These are phyloP conservation scores for Eucalyptus viminalis DNA, from an alignment of 345 rosid species.

Conservation along the genomic window DNA sequence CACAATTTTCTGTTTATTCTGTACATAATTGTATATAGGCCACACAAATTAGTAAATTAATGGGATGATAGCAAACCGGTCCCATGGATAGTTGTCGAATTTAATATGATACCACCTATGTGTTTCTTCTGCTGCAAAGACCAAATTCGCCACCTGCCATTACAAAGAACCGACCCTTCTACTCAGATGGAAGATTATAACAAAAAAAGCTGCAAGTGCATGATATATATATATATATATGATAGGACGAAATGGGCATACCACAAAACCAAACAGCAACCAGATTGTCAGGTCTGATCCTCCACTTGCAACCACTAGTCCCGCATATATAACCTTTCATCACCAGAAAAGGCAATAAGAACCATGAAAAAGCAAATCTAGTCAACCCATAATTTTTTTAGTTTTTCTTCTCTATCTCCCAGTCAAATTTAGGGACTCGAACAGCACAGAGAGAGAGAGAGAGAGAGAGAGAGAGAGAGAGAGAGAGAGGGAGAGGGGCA, in stretches of 20 bases:
- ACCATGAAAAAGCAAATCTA: not conserved
- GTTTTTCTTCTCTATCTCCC: not conserved
- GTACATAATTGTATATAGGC: not conserved
- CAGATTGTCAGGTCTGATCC: conserved; percentile 53
- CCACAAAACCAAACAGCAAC: conserved; percentile 62
- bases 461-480: not conserved
- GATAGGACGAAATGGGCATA: not conserved
- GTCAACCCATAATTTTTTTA: not conserved
- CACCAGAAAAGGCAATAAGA: not conserved
- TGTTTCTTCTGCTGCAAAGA: conserved; percentile 56
- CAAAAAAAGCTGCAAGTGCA: not conserved
- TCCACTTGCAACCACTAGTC: conserved; percentile 63
- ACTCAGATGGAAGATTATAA: not conserved
- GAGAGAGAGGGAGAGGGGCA: not conserved
- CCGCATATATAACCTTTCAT: conserved; percentile 52
- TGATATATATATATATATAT: too few species aligned
- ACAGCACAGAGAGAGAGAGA: not conserved
- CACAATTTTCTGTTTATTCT: not conserved
- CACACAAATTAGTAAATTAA: conserved; percentile 8
- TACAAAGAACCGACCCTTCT: not conserved
- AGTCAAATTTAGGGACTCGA: not conserved
- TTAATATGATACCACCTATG: conserved; percentile 57
- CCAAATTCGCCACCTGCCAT: conserved; percentile 58
- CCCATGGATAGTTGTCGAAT: conserved; percentile 51
- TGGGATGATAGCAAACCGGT: conserved; percentile 42